Conservation (phyloP, 2,329 filamentous ascomycete genomes). For the Zasmidium angulare region DNA sequence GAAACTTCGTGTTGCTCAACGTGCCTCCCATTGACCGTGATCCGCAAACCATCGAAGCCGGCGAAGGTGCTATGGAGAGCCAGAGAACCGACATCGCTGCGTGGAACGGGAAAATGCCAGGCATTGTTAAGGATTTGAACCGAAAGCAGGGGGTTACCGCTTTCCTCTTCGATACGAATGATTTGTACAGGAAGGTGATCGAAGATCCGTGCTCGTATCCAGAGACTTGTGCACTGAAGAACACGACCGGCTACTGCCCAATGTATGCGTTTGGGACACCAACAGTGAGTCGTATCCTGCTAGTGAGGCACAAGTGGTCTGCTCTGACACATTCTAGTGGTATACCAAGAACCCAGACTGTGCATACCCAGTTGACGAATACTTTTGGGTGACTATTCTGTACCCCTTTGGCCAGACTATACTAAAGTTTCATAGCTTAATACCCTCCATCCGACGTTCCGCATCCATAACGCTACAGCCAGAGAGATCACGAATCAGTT, state of each 20-base stretch:
- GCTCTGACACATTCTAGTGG: constrained; percentile 20
- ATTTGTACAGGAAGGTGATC: constrained; percentile 54
- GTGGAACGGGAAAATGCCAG: constrained; percentile 52
- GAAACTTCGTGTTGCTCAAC: constrained; percentile 52
- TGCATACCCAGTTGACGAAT: constrained; percentile 58
- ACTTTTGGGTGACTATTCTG: constrained; percentile 54
- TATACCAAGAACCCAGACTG: constrained; percentile 48
- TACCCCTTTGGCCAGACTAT: not conserved
- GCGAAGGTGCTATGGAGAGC: not conserved
- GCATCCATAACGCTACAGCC: constrained; percentile 61
- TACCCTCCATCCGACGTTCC: constrained; percentile 62
- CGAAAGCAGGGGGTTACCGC: constrained; percentile 44
- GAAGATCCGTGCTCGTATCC: constrained; percentile 50
- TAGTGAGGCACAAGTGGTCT: not conserved
- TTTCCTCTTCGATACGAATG: constrained; percentile 56
- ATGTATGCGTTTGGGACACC: constrained; percentile 5
- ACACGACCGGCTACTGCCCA: constrained; percentile 37
- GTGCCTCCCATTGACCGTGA: constrained; percentile 51
- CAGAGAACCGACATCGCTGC: constrained; percentile 37
- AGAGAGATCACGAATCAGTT: constrained; percentile 43
- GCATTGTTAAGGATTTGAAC: constrained; percentile 44
- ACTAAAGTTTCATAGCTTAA: constrained; percentile 39
- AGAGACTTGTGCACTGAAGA: constrained; percentile 55
- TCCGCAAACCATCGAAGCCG: not conserved
- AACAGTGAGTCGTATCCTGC: not conserved